phyloP scores from a whole-genome alignment of 371 early-diverging fungal genomes.

The Mucor sp. region DNA sequence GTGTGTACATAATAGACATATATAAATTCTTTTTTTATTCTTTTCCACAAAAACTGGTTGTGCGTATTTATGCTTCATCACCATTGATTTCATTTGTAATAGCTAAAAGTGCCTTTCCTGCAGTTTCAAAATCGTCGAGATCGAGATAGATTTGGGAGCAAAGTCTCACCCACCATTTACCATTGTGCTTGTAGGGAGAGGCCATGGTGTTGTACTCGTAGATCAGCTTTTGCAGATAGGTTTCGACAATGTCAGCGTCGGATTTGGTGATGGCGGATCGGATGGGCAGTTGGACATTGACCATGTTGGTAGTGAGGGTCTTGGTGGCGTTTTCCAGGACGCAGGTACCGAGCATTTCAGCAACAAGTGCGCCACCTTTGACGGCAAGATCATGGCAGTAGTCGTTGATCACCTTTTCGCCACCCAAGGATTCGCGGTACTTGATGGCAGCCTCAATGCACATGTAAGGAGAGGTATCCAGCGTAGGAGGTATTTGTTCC shows the following conservation, averaged over 20 bases:
- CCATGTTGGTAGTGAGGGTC: conserved; percentile 53
- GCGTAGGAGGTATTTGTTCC: conserved; percentile 30
- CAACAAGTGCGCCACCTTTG: conserved; percentile 58
- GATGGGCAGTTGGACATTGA: conserved; percentile 61
- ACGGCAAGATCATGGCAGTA: conserved; percentile 61
- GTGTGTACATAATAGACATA: not conserved
- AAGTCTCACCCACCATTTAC: conserved; percentile 55
- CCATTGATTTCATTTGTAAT: conserved; percentile 23
- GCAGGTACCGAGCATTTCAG: conserved; percentile 61
- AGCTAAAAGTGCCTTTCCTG: conserved; percentile 44
- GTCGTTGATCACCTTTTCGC: conserved; percentile 55
- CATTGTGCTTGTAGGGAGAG: conserved; percentile 47
- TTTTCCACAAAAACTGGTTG: too few species aligned
- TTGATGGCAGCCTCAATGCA: conserved; percentile 53
- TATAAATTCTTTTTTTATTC: not conserved
- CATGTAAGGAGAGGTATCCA: conserved; percentile 40
- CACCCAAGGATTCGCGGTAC: conserved; percentile 58
- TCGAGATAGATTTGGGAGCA: conserved; percentile 65
- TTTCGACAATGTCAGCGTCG: conserved; percentile 15
- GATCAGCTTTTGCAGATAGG: conserved; percentile 35
- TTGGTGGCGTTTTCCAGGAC: conserved; percentile 59
- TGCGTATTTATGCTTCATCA: too few species aligned
- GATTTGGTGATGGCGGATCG: conserved; percentile 47
- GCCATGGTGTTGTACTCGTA: conserved; percentile 45
- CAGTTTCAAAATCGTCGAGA: conserved; percentile 50